Evolutionary conservation across 345 rosid species (phyloP).

Genomic region (Ceriops tagal): DNA sequence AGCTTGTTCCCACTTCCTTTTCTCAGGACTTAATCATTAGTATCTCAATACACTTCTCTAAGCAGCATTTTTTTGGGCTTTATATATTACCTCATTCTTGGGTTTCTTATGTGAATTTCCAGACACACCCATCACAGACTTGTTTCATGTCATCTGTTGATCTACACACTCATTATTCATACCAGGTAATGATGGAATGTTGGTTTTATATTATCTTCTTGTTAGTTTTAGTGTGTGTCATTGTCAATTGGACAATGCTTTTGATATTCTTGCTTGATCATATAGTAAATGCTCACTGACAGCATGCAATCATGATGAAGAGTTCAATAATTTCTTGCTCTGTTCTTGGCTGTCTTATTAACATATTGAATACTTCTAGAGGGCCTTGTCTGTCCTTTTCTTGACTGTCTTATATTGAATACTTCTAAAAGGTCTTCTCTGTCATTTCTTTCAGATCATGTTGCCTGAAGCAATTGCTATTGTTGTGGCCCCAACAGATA

Average conservation of each 20-base stretch:
- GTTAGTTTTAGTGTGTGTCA: slow-evolving; percentile 60
- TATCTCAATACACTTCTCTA: background rate
- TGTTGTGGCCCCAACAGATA: slow-evolving; percentile 98
- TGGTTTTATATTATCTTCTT: slow-evolving; percentile 32
- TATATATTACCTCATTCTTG: background rate
- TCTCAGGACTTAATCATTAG: background rate
- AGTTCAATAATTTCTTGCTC: background rate
- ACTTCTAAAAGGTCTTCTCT: slow-evolving; percentile 4
- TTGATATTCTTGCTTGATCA: no score
- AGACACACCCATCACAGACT: slow-evolving; percentile 97
- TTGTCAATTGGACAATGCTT: background rate
- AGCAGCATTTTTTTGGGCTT: background rate
- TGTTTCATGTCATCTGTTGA: slow-evolving; percentile 99
- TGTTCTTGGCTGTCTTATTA: background rate
- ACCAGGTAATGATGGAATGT: slow-evolving; percentile 54
- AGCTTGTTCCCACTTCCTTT: no score
- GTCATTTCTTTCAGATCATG: slow-evolving; percentile 55
- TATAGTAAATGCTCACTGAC: no score
- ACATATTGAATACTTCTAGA: no score
- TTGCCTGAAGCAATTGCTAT: slow-evolving; percentile 89
- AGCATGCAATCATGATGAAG: background rate
- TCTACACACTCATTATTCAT: slow-evolving; percentile 96
- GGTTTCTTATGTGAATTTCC: slow-evolving; percentile 34
- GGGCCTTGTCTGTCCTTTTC: background rate
- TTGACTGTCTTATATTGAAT: background rate